Base-by-base conservation (phyloP, 2,329 filamentous ascomycete genomes). In the Corniculantispora saksenae region DNA sequence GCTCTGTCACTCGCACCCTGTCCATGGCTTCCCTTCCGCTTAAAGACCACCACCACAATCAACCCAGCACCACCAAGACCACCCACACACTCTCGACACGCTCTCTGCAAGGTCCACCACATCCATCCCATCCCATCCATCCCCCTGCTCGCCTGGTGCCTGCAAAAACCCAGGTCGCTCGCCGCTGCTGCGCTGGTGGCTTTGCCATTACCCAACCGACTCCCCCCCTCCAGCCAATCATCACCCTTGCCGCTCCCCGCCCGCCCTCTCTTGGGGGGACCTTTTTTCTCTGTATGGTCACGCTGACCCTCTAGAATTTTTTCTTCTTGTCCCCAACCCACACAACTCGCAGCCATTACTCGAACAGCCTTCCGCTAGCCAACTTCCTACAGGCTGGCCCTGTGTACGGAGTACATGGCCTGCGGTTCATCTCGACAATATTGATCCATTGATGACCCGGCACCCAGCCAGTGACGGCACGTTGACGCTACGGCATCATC, bases 181-280 rank as follows among this genome's bases (percentile, higher is more conserved):
- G 19, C 23, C 32, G 32, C 23, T 51, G 29, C 48, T 48, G 21
- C 62, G 50, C 29, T 38, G 25, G 43, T 56, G 58, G 58, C 58
- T 53, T 53, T 53, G 29, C 43, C 47, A 58, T 64, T 64, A 64
- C 54, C 62, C 55, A 64, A 64, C 38, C 32, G 62, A 59, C 29
- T 43, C 38, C 25, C 54, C 25, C 54, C 7, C 21, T 23, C 23
- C 48, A 47, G 15, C 62, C 62, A 64, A 64, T 59, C 62, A 64
- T 35, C n/a, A 17, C 23, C 50, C 38, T 15, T 48, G 19, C 51
- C 40, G 29, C 40, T 5, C 48, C 50, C 50, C 38, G 60, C 61
- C 27, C 21, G 23, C 58, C 23, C 21, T 29, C 47, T 13, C 27
- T 38, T 7, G 35, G 35, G 35, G 17, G 32, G 32, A 32, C 32